Percentiles rank a stretch among this genome's conserved stretches.
These are phyloP conservation scores for Venturia pyrina DNA, from an alignment of 2,329 filamentous ascomycete species.

Conservation along the genomic window DNA sequence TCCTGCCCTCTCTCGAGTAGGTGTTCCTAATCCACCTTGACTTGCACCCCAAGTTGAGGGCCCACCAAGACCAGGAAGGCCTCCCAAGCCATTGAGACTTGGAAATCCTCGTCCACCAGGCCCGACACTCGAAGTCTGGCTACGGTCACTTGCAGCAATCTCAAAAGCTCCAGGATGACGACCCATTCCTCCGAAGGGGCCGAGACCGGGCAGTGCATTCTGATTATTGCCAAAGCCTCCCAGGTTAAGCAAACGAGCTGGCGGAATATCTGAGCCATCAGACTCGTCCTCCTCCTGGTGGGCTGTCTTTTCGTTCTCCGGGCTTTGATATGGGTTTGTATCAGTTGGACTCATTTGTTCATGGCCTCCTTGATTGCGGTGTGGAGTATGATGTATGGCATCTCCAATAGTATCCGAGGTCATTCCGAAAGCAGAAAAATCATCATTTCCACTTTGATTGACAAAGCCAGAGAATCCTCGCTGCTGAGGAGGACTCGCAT, in stretches of 20 bases:
- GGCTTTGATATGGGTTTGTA: constrained; percentile 93
- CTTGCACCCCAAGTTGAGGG: constrained; percentile 53
- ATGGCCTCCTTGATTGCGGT: constrained; percentile 35
- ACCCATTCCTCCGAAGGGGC: constrained; percentile 25
- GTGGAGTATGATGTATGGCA: constrained; percentile 44
- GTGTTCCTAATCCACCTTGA: constrained; percentile 66
- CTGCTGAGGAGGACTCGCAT: constrained; percentile 47
- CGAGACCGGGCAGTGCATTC: constrained; percentile 22
- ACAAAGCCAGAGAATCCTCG: constrained; percentile 31
- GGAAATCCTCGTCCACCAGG: constrained; percentile 58
- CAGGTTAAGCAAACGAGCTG: constrained; percentile 48
- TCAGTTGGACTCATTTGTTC: constrained; percentile 83
- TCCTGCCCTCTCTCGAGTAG: constrained; percentile 45
- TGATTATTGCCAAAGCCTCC: constrained; percentile 28
- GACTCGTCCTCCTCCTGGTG: constrained; percentile 48
- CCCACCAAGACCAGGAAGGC: constrained; percentile 45
- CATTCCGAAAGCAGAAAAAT: constrained; percentile 52
- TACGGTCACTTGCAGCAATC: constrained; percentile 70
- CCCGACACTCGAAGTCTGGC: constrained; percentile 82
- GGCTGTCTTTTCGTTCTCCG: constrained; percentile 54
- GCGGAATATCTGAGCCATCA: constrained; percentile 43
- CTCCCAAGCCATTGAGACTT: constrained; percentile 48
- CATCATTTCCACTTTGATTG: constrained; percentile 42
- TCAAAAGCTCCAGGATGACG: constrained; percentile 33
- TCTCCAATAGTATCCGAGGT: constrained; percentile 48